Evolutionary conservation across 106 monocot species (phyloP).

Genomic region (Dioscorea zingiberensis): DNA sequence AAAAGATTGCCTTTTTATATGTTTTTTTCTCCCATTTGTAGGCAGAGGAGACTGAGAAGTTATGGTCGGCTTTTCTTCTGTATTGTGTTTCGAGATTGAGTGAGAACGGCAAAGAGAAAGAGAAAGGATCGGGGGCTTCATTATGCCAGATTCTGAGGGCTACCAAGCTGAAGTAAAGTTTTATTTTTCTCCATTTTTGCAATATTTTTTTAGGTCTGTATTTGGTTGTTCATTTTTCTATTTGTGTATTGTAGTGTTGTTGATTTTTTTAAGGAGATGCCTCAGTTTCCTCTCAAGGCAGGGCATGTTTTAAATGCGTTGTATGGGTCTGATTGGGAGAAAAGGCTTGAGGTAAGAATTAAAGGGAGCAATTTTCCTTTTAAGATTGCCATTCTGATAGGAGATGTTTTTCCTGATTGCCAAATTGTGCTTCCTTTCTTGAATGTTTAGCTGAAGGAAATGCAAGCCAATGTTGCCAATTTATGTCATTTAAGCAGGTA

Average conservation of each 20-base stretch:
- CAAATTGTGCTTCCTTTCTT: no score
- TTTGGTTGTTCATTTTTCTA: background rate
- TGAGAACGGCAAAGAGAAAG: conserved; percentile 9
- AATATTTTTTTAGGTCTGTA: background rate
- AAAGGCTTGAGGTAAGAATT: conserved; percentile 66
- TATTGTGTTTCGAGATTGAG: conserved; percentile 62
- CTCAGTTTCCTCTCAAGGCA: conserved; percentile 76
- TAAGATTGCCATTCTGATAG: no score
- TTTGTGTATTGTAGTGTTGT: conserved; percentile 36
- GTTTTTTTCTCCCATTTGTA: conserved; percentile 3
- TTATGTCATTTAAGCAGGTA: conserved; percentile 79
- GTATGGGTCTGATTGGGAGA: conserved; percentile 90
- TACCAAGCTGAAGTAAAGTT: conserved; percentile 57
- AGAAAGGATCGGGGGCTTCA: conserved; percentile 28
- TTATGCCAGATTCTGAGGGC: conserved; percentile 71
- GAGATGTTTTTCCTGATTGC: no score
- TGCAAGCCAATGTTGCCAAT: conserved; percentile 77
- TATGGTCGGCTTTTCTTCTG: conserved; percentile 77
- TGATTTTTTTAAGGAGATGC: conserved; percentile 92
- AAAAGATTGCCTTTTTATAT: conserved; percentile 1
- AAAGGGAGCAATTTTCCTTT: no score
- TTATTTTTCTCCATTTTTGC: background rate
- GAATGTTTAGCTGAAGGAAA: conserved; percentile 52
- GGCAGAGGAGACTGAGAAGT: conserved; percentile 81
- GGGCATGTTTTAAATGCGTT: conserved; percentile 48